Conservation (phyloP, 108 stramenopile genomes). For the Nitzschia sp. region DNA sequence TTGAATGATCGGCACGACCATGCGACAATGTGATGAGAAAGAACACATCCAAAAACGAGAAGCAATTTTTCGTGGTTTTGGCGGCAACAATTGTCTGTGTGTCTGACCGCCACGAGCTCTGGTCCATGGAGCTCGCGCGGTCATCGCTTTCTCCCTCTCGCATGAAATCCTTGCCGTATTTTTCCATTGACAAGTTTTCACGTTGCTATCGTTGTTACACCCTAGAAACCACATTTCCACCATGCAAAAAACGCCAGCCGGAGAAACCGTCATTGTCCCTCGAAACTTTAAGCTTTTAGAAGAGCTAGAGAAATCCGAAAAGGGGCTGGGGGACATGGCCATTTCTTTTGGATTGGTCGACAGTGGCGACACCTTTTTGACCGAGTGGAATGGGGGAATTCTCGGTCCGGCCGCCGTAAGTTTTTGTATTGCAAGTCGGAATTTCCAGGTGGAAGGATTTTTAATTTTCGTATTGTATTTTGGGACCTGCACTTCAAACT, state of each 20-base stretch:
- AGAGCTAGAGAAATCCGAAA: conserved; percentile 95
- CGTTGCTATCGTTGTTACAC: no score
- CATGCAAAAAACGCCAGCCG: conserved; percentile 82
- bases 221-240: conserved; percentile 1
- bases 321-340: conserved; percentile 90
- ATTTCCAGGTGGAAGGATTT: no score
- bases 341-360: conserved; percentile 95
- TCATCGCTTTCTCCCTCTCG: no score
- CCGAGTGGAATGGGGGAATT: conserved; percentile 96
- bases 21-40: no score
- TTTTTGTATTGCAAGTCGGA: conserved; percentile 19
- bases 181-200: no score
- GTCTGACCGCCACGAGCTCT: no score
- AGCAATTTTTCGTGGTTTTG: no score
- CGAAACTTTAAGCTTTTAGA: conserved; percentile 99
- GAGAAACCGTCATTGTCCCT: conserved; percentile 92
- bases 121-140: no score
- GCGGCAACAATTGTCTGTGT: no score
- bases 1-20: no score
- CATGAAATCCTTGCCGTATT: no score
- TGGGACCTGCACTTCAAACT: neutral
- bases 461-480: conserved; percentile 16
- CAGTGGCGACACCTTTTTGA: conserved; percentile 92
- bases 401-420: conserved; percentile 94
- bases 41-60: no score